Evolutionary conservation across 129 eudicot genomes (phyloP).

Genomic region (Chrysanthemum makinoi): DNA sequence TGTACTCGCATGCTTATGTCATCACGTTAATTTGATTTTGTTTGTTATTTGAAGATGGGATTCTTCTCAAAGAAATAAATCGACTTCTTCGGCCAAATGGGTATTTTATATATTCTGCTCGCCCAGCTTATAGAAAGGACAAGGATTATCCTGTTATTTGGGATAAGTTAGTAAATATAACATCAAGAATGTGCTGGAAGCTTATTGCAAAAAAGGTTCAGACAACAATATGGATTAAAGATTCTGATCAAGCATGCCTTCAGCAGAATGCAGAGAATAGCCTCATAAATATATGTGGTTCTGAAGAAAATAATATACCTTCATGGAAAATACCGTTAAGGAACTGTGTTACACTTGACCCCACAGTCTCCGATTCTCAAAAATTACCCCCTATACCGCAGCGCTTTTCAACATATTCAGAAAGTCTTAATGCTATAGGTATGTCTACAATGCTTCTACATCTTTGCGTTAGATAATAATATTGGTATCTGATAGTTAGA

Average conservation of each 20-base stretch:
- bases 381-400: conserved; percentile 84
- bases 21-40: neutral
- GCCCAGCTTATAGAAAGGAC: conserved; percentile 95
- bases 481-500: too few species aligned
- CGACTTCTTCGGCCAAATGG: conserved; percentile 86
- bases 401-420: conserved; percentile 72
- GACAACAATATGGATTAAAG: conserved; percentile 90
- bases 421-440: conserved; percentile 58
- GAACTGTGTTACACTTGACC: conserved; percentile 49
- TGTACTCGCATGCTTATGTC: neutral
- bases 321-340: conserved; percentile 80
- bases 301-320: conserved; percentile 30
- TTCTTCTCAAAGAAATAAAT: conserved; percentile 75
- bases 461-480: too few species aligned
- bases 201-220: conserved; percentile 84
- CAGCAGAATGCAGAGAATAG: conserved; percentile 57
- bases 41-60: conserved; percentile 60
- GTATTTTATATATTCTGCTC: conserved; percentile 92
- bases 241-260: conserved; percentile 58
- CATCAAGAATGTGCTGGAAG: conserved; percentile 94
- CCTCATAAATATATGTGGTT: conserved; percentile 64
- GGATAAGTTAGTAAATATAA: conserved; percentile 70
- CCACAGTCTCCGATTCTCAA: conserved; percentile 25
- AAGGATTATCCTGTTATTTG: conserved; percentile 85
- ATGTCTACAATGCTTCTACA: neutral